Evolutionary conservation across 179 eudicot genomes (phyloP).

Genomic region (Vitellaria paradoxa): DNA sequence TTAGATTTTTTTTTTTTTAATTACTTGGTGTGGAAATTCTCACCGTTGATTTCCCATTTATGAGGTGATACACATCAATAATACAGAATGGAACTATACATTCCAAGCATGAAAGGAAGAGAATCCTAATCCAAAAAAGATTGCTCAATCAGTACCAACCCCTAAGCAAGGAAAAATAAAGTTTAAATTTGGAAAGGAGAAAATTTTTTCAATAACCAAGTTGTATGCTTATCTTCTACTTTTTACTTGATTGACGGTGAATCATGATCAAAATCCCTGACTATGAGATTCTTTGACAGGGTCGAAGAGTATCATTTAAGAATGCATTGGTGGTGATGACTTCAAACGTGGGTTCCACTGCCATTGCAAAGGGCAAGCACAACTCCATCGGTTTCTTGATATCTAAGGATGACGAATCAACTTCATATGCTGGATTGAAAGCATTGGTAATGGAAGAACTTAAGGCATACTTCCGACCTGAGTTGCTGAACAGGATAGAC

Average conservation of each 20-base stretch:
- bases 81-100: too few species aligned
- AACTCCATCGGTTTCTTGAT: slow-evolving; percentile 39
- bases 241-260: neutral
- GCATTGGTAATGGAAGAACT: slow-evolving; percentile 50
- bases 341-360: slow-evolving; percentile 52
- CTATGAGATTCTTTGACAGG: slow-evolving; percentile 27
- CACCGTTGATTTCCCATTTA: too few species aligned
- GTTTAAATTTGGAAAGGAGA: neutral
- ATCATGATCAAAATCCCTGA: neutral
- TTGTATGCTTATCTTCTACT: neutral
- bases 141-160: too few species aligned
- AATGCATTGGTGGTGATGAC: slow-evolving; percentile 61
- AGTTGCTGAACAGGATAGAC: slow-evolving; percentile 56
- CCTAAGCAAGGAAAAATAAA: neutral
- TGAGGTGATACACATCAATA: too few species aligned
- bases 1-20: too few species aligned
- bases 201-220: neutral
- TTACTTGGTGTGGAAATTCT: too few species aligned
- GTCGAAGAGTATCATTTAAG: slow-evolving; percentile 60
- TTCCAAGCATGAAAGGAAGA: too few species aligned
- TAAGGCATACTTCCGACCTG: slow-evolving; percentile 54
- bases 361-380: slow-evolving; percentile 51
- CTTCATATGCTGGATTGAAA: slow-evolving; percentile 53
- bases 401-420: slow-evolving; percentile 27
- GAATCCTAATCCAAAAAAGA: too few species aligned